Base-by-base conservation (phyloP, 2,329 filamentous ascomycete species). In the Ceratocystis lukuohia region DNA sequence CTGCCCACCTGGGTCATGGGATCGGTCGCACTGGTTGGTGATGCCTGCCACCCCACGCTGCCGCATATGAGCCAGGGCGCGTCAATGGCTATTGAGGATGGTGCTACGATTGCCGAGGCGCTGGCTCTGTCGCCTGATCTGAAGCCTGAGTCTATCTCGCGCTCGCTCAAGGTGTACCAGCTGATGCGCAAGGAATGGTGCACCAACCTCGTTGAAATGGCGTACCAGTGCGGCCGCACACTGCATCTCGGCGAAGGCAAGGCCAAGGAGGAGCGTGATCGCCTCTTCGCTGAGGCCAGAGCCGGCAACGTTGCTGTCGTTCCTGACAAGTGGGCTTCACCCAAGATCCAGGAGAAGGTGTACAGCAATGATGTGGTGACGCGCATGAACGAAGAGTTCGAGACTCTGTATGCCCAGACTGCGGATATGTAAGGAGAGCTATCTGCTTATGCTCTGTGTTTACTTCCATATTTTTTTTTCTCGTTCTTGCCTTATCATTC, bases 251-350 rank as follows among this genome's bases (percentile, higher is more conserved):
- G 81, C 46, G 81, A 84, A 70, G 82, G 83, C 61, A 77, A 78
- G 69, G 82, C 81, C 33, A 81, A 81, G 71, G 80, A 84, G 72
- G 81, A 84, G 75, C 77, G 83, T 45, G 83, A 86, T 70, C 77
- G 75, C 66, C 77, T 78, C 75, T 83, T 85, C 72, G 80, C 78
- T 53, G 76, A 80, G 65, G 77, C 82, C 68, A 78, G 77, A 70
- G 77, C 71, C 72, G 80, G 79, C 71, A 78, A 75, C 69, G 76
- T 70, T 72, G 78, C 74, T 69, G 79, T 75, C 66, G 81, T 81
- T 68, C 84, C 84, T 1, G 85, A 88, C 75, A 88, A 87, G 76
- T 88, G 86, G 86, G 84, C 84, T 2, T 86, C 86, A 73, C 84
- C 84, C 8, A 85, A 88, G 71, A 83, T 88, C 53, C 85, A 88